Percentiles rank a stretch among this genome's conserved stretches.
These are phyloP conservation scores for Stachybotrys chartarum DNA, from an alignment of 2,329 filamentous ascomycete species.

Conservation along the genomic window DNA sequence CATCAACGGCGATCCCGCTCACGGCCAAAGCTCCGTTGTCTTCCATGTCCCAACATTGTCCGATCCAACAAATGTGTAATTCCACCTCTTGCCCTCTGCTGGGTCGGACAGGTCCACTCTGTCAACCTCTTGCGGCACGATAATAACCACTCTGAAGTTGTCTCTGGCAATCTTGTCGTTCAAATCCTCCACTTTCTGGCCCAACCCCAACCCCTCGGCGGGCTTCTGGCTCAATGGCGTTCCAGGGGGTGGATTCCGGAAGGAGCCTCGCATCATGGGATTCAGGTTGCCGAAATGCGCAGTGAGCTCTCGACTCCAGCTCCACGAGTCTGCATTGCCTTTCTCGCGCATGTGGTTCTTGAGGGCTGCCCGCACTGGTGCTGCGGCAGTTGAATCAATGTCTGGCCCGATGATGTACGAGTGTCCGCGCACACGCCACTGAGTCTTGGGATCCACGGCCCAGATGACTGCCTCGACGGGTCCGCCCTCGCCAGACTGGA, in stretches of 20 bases:
- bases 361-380: slow-evolving; percentile 53
- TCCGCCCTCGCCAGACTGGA: slow-evolving; percentile 52
- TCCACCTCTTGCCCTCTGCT: slow-evolving; percentile 54
- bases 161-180: slow-evolving; percentile 62
- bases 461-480: slow-evolving; percentile 81
- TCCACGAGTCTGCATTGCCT: slow-evolving; percentile 49
- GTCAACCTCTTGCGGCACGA: slow-evolving; percentile 73
- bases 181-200: slow-evolving; percentile 62
- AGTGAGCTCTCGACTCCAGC: slow-evolving; percentile 72
- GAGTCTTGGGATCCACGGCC: slow-evolving; percentile 60
- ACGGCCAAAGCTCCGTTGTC: slow-evolving; percentile 64
- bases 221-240: slow-evolving; percentile 46
- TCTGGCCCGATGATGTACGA: slow-evolving; percentile 71
- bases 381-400: slow-evolving; percentile 37
- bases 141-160: slow-evolving; percentile 79
- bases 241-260: slow-evolving; percentile 66
- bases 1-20: slow-evolving; percentile 4
- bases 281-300: slow-evolving; percentile 86
- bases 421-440: slow-evolving; percentile 78
- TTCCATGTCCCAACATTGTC: slow-evolving; percentile 51
- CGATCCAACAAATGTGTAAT: slow-evolving; percentile 52
- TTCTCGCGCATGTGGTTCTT: slow-evolving; percentile 51
- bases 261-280: slow-evolving; percentile 71
- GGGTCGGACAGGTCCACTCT: slow-evolving; percentile 64
- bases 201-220: slow-evolving; percentile 34